Percentiles rank a stretch among this genome's conserved stretches.
Conservation (phyloP, 2,329 filamentous ascomycete species). For the Aureobasidium sp. region DNA sequence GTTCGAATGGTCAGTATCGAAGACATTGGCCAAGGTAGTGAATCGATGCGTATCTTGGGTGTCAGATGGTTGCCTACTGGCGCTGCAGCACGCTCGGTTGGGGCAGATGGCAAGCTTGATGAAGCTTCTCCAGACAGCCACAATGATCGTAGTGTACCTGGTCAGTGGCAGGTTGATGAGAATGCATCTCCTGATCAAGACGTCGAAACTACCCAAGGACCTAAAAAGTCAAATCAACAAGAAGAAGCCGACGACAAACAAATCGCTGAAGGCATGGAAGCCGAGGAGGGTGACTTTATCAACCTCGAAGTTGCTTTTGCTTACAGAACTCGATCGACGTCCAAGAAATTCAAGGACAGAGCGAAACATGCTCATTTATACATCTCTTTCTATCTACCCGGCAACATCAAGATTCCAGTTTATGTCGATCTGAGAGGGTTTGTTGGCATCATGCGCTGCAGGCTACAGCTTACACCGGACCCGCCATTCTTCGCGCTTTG, state of each 20-base stretch:
- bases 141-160: conserved; percentile 46
- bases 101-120: conserved; percentile 51
- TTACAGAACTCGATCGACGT: conserved; percentile 58
- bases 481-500: conserved; percentile 71
- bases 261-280: conserved; percentile 58
- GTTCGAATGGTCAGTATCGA: conserved; percentile 55
- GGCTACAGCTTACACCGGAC: conserved; percentile 67
- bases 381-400: conserved; percentile 63
- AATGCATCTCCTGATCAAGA: conserved; percentile 31
- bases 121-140: conserved; percentile 35
- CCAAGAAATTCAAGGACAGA: conserved; percentile 54
- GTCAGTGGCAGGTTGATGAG: conserved; percentile 35
- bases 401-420: conserved; percentile 51
- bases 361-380: conserved; percentile 67
- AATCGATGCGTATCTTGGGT: conserved; percentile 62
- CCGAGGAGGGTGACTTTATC: conserved; percentile 70
- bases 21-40: conserved; percentile 68
- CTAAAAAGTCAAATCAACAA: conserved; percentile 20
- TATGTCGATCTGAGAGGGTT: conserved; percentile 71
- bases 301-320: conserved; percentile 71
- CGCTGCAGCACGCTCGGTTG: conserved; percentile 57
- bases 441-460: conserved; percentile 61
- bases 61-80: conserved; percentile 66
- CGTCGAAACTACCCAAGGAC: conserved; percentile 30
- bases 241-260: conserved; percentile 29